These are phyloP conservation scores for Clitopilus hobsonii DNA, from an alignment of 768 basidiomycete species.

Conservation along the genomic window DNA sequence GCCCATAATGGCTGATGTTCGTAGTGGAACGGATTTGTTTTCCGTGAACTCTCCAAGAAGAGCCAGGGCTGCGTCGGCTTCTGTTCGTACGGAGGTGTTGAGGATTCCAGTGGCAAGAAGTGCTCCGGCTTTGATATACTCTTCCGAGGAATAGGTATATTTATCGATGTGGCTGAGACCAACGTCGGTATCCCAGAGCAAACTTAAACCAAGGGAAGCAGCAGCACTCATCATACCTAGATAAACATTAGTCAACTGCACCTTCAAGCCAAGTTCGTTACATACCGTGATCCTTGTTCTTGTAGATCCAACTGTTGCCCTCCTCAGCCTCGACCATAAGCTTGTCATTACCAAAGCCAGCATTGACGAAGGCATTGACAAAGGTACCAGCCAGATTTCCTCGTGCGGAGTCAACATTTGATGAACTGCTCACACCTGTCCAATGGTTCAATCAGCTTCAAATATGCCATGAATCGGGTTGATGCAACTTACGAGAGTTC, in stretches of 20 bases:
- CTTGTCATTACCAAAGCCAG: slow-evolving; percentile 97
- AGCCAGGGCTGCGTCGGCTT: slow-evolving; percentile 89
- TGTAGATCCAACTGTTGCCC: slow-evolving; percentile 98
- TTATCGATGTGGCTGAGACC: slow-evolving; percentile 95
- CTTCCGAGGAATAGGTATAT: slow-evolving; percentile 94
- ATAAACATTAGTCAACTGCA: background rate
- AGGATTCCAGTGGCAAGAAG: slow-evolving; percentile 92
- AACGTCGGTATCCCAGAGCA: slow-evolving; percentile 95
- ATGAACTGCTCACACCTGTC: slow-evolving; percentile 58
- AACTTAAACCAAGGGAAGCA: slow-evolving; percentile 87
- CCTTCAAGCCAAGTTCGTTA: background rate
- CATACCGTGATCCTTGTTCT: slow-evolving; percentile 96
- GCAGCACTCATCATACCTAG: slow-evolving; percentile 94
- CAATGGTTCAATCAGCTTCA: background rate
- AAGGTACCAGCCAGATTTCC: slow-evolving; percentile 96
- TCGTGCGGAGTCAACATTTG: slow-evolving; percentile 88
- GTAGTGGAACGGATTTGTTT: slow-evolving; percentile 78
- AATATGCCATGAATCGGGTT: background rate
- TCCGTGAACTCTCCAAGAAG: slow-evolving; percentile 88
- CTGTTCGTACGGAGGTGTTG: slow-evolving; percentile 84
- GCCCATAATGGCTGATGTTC: slow-evolving; percentile 86
- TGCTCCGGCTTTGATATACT: slow-evolving; percentile 97
- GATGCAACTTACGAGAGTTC: slow-evolving; percentile 58
- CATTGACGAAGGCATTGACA: slow-evolving; percentile 98
- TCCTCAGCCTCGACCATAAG: slow-evolving; percentile 96